phyloP scores from a whole-genome alignment of 306 rosid species.

The apple (Malus domestica) region DNA sequence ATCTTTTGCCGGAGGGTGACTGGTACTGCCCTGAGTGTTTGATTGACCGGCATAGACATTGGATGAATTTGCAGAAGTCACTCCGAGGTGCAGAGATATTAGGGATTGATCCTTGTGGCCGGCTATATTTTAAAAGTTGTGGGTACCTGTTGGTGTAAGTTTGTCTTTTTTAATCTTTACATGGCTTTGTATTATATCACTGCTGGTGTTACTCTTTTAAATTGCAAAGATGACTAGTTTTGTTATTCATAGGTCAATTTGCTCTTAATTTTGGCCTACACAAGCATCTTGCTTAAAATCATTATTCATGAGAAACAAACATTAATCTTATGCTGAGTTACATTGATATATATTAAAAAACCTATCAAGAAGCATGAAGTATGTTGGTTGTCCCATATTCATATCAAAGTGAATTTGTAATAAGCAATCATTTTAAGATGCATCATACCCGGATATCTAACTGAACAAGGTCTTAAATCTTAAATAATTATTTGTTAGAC shows the following conservation, averaged over 20 bases:
- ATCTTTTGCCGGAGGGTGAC: slow-evolving; percentile 86
- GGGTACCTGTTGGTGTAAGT: slow-evolving; percentile 97
- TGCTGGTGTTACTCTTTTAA: slow-evolving; percentile 3
- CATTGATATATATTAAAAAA: neutral
- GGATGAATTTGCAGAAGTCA: slow-evolving; percentile 65
- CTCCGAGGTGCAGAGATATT: slow-evolving; percentile 84
- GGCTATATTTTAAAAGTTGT: slow-evolving; percentile 64
- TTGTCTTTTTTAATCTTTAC: slow-evolving; percentile 17
- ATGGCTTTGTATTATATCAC: slow-evolving; percentile 4
- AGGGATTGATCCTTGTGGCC: slow-evolving; percentile 81
- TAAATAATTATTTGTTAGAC: neutral
- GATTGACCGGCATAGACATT: slow-evolving; percentile 47
- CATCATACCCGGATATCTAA: neutral
- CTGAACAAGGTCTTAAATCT: neutral
- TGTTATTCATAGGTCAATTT: neutral
- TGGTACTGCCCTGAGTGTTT: slow-evolving; percentile 99
- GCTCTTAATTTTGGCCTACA: neutral
- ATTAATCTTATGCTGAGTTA: neutral
- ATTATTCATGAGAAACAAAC: neutral
- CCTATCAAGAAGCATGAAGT: neutral
- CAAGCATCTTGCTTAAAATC: neutral
- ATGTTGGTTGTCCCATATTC: neutral
- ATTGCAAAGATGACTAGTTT: neutral
- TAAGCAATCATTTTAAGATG: neutral
- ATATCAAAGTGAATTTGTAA: neutral